Conservation (phyloP, 805 yeast genomes). For the Pichia membranifaciens region DNA sequence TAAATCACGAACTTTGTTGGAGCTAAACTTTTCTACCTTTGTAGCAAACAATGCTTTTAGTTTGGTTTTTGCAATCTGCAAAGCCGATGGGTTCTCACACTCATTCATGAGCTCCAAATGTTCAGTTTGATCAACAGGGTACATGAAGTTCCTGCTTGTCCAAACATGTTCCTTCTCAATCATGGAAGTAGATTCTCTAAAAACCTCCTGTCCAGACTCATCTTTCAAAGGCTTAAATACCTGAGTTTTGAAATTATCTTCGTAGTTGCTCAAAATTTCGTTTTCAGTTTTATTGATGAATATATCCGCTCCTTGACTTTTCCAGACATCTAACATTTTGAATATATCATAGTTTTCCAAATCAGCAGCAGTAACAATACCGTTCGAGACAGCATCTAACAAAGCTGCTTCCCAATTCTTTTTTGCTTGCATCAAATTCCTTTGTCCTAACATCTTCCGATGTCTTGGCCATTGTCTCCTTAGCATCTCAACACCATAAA, state of each 20-base stretch:
- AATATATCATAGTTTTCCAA: constrained; percentile 45
- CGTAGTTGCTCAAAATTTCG: constrained; percentile 33
- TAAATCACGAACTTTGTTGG: constrained; percentile 40
- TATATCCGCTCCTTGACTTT: constrained; percentile 34
- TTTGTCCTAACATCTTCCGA: constrained; percentile 50
- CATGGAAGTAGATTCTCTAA: constrained; percentile 54
- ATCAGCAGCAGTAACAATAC: constrained; percentile 43
- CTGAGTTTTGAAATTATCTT: constrained; percentile 44
- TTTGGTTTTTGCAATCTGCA: constrained; percentile 36
- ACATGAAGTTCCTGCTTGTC: constrained; percentile 40
- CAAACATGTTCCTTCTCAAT: constrained; percentile 59
- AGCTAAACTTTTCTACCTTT: constrained; percentile 40
- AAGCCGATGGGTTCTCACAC: constrained; percentile 15
- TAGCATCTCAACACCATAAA: constrained; percentile 37
- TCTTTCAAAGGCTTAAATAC: constrained; percentile 33
- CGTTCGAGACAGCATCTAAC: constrained; percentile 51
- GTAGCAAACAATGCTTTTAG: constrained; percentile 58
- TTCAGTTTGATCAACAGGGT: constrained; percentile 21
- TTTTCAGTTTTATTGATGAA: constrained; percentile 25
- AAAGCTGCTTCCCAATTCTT: constrained; percentile 65
- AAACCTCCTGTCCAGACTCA: constrained; percentile 33
- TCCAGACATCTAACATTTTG: constrained; percentile 61
- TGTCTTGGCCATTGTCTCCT: constrained; percentile 68
- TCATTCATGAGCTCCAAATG: constrained; percentile 7
- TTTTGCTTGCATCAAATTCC: constrained; percentile 48